Conservation (phyloP, 805 yeast species). For the Barnettozyma vustinii region DNA sequence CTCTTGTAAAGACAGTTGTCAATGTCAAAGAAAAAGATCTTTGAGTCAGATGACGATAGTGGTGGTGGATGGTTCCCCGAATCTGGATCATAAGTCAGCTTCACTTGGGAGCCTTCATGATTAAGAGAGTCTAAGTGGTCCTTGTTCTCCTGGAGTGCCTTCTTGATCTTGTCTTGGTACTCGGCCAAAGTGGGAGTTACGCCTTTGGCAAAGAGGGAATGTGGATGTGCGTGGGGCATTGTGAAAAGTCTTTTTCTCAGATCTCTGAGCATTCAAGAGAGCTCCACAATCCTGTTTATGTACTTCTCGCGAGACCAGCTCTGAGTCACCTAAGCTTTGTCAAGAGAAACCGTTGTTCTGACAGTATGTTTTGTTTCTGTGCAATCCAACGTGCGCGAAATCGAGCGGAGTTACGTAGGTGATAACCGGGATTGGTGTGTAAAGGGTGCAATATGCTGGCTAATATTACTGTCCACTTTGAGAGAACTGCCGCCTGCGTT, state of each 20-base stretch:
- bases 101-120: constrained; percentile 30
- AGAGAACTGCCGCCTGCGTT: too few relatives aligned
- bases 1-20: constrained; percentile 86
- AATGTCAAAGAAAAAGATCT: constrained; percentile 78
- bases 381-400: not conserved
- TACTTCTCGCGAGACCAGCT: not conserved
- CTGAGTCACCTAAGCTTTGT: not conserved
- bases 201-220: not conserved
- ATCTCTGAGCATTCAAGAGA: not conserved
- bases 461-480: too few relatives aligned
- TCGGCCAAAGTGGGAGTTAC: constrained; percentile 1
- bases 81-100: constrained; percentile 25
- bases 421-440: not conserved
- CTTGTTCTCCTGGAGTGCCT: constrained; percentile 23
- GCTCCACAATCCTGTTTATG: not conserved
- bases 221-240: constrained; percentile 1
- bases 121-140: constrained; percentile 28
- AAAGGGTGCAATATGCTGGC: too few relatives aligned
- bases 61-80: constrained; percentile 18
- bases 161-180: constrained; percentile 8
- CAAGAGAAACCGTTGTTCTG: not conserved
- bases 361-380: not conserved
- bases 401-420: not conserved
- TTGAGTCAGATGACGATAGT: constrained; percentile 23
- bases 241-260: not conserved